Base-by-base conservation (phyloP, 2,329 filamentous ascomycete genomes). In the Aschersonia sp. region DNA sequence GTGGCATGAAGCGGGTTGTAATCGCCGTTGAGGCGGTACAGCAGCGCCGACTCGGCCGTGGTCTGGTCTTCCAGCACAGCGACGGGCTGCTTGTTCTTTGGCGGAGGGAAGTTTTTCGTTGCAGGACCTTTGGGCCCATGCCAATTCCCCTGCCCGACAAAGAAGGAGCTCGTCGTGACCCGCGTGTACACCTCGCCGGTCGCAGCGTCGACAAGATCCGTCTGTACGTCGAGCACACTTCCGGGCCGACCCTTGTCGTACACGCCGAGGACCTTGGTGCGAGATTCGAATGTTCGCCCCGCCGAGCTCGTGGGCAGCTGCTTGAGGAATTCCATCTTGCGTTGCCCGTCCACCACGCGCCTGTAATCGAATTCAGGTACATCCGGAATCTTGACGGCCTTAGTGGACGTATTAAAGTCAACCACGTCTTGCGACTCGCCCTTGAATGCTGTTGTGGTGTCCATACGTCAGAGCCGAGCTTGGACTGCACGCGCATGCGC, bases 1-100 rank as follows among this genome's bases (percentile, higher is more conserved):
- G 85, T 85, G 5, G 87, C 88, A 62, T 95, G 89, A 38, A 95
- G 80, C 31, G 89, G 89, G 70, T 95, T 95, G 68, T 95, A 95
- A 69, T 95, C 89, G 54, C 89, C 89, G 58, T 94, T 95, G 46
- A 95, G 75, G 53, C 87, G 77, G 66, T 92, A 92, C 48, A 92
- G 70, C 53, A 85, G 76, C 6, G 86, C 79, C 4, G 85, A 85
- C 68, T 89, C 80, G 47, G 70, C 60, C 30, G 71, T 84, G 4
- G 84, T 88, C 65, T 88, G 82, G 57, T 84, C 76, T 57, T 78
- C 75, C 55, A 85, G 77, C 5, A 80, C 75, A 43, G 72, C 77
- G 65, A 94, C 87, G 12, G 89, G 84, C 66, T 80, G 79, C 66
- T 78, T 82, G 53, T 74, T 82, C 61, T 82, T 69, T 5, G 88